Evolutionary conservation across 1,139 yeast species (phyloP), one percentile per base, ranked within the genome.

Genomic region (Arxiozyma slooffiae): DNA sequence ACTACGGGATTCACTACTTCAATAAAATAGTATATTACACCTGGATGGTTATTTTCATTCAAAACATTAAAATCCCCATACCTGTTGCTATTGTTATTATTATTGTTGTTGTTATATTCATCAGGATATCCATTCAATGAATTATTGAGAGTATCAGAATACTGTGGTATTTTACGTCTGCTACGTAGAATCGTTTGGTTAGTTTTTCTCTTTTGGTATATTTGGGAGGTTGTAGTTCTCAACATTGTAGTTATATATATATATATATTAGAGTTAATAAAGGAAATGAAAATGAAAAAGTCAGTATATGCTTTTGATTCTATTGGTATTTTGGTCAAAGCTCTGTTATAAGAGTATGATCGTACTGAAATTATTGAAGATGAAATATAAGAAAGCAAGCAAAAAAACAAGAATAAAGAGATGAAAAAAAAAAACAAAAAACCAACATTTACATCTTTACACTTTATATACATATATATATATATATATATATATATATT

Each of bases 21-120:
- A 6, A 56, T 47, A 24, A 56, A 54, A 43, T 56, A 56, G 44
- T 56, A 56, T 4, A 56, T 50, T 2, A 55, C 55, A 7, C 53
- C 53, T 1, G 57, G 59, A 24, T 53, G 53, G n/a, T 48, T 48
- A 22, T 46, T 50, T 34, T 54, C 56, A 38, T 54, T 51, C 30
- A 50, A 37, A 16, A 53, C 53, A 16, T 51, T 45, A 26, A 55
- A 55, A 37, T 50, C 53, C 7, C 59, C 59, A 8, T 38, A 48
- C 21, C 51, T 48, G 14, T 39, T 38, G 7, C 41, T 52, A 7
- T 44, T 46, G 2, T 36, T 42, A 34, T 42, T 43, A n/a, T 39
- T 47, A 18, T 38, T 43, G 20, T 21, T 40, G n/a, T 23, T 26
- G 24, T 36, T 26, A 18, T 22, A 14, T 18, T 41, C 41, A 21